Evolutionary conservation across 169 alveolate species (phyloP).

Genomic region (Cryptosporidium sp.): DNA sequence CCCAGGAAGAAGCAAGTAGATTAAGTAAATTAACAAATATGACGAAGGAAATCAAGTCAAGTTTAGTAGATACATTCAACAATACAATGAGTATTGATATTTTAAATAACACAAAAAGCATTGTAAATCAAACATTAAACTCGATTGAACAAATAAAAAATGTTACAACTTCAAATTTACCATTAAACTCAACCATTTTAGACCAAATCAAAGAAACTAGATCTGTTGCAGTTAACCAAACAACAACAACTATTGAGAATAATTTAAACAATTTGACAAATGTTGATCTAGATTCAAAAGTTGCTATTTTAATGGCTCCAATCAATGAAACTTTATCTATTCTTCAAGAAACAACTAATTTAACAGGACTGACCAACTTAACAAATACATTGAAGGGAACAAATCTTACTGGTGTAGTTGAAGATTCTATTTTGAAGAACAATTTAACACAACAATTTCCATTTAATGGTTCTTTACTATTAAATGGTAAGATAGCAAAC

Average conservation of each 20-base stretch:
- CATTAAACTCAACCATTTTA: not conserved
- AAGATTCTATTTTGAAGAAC: constrained; percentile 37
- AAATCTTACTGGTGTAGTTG: not conserved
- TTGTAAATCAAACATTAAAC: constrained; percentile 43
- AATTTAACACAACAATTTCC: constrained; percentile 55
- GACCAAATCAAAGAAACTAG: constrained; percentile 38
- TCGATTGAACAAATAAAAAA: constrained; percentile 39
- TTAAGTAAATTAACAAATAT: constrained; percentile 21
- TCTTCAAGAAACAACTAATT: constrained; percentile 29
- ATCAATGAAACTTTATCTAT: constrained; percentile 29
- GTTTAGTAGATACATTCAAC: constrained; percentile 22
- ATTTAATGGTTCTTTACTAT: not conserved
- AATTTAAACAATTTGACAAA: constrained; percentile 10
- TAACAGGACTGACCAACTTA: constrained; percentile 6
- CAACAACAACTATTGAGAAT: constrained; percentile 1
- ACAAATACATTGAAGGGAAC: not conserved
- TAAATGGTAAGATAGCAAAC: constrained; percentile 41
- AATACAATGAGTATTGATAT: constrained; percentile 30
- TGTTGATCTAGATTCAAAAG: constrained; percentile 26
- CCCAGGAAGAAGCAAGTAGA: constrained; percentile 16
- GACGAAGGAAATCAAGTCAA: constrained; percentile 44
- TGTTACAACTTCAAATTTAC: constrained; percentile 11
- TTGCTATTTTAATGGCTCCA: constrained; percentile 9
- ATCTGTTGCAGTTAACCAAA: constrained; percentile 14
- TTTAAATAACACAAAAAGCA: constrained; percentile 17